A percentile compares a stretch with the other conserved stretches of the same genome.
phyloP scores from a whole-genome alignment of 1,139 yeast genomes.

The Geotrichum reessii region DNA sequence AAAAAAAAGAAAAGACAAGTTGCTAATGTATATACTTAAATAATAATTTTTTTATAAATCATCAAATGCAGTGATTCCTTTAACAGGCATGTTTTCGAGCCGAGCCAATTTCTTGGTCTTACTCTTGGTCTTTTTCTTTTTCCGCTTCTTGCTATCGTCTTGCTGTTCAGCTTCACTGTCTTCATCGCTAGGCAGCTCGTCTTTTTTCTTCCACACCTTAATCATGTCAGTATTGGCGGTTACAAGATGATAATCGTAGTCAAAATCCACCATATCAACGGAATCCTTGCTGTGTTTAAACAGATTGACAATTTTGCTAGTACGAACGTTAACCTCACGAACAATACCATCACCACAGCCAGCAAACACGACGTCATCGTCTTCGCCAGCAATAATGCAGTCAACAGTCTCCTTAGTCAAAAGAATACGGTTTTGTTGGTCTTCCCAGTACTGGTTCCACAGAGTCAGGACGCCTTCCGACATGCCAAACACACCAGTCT shows the following conservation, averaged over 20 bases:
- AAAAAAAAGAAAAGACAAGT: not conserved
- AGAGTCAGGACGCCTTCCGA: slow-evolving; percentile 88
- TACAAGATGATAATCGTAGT: slow-evolving; percentile 67
- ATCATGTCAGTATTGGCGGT: slow-evolving; percentile 79
- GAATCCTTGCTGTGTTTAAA: slow-evolving; percentile 58
- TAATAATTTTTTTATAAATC: slow-evolving; percentile 7
- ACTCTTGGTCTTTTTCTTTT: slow-evolving; percentile 41
- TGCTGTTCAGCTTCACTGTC: slow-evolving; percentile 29
- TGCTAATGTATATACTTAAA: not conserved
- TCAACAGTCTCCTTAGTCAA: slow-evolving; percentile 75
- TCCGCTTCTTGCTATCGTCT: slow-evolving; percentile 25
- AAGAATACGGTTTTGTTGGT: slow-evolving; percentile 75
- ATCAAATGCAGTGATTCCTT: slow-evolving; percentile 18
- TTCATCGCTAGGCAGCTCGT: slow-evolving; percentile 22
- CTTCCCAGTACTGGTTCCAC: slow-evolving; percentile 70
- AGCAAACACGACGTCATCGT: slow-evolving; percentile 70
- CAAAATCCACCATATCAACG: slow-evolving; percentile 78
- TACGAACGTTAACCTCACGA: slow-evolving; percentile 58
- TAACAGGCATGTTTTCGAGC: slow-evolving; percentile 8
- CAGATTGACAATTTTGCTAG: slow-evolving; percentile 59
- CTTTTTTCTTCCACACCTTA: slow-evolving; percentile 55
- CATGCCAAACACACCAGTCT: slow-evolving; percentile 71
- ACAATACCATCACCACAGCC: slow-evolving; percentile 82
- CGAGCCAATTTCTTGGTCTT: slow-evolving; percentile 24
- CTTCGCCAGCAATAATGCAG: slow-evolving; percentile 67